These are phyloP conservation scores for Penicillium crustosum DNA, from an alignment of 2,329 filamentous ascomycete species.

Conservation along the genomic window DNA sequence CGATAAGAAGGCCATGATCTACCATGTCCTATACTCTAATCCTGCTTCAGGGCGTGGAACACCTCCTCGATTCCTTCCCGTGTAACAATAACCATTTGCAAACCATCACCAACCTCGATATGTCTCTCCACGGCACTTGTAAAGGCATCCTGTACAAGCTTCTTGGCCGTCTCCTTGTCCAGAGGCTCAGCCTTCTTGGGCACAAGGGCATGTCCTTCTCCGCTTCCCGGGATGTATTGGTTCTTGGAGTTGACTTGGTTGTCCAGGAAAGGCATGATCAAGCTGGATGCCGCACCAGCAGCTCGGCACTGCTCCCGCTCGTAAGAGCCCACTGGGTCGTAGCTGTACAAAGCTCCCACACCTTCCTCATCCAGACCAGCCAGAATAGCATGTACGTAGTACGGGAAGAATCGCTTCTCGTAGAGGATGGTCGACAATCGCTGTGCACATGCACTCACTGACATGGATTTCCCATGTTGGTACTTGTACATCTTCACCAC, in stretches of 20 bases:
- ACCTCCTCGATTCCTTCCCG: constrained; percentile 84
- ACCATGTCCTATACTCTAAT: constrained; percentile 54
- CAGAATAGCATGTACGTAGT: constrained; percentile 94
- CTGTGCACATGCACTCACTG: constrained; percentile 90
- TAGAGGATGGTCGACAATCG: constrained; percentile 94
- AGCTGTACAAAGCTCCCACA: constrained; percentile 90
- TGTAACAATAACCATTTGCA: constrained; percentile 95
- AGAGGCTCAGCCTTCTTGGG: constrained; percentile 62
- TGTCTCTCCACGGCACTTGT: constrained; percentile 97
- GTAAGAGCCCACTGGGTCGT: constrained; percentile 97
- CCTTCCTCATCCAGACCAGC: constrained; percentile 93
- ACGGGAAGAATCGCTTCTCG: constrained; percentile 97
- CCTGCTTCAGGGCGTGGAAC: constrained; percentile 81
- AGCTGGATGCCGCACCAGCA: constrained; percentile 82
- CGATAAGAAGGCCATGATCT: constrained; percentile 13
- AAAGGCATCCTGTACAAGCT: constrained; percentile 93
- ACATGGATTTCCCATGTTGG: constrained; percentile 96
- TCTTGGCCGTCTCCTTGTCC: constrained; percentile 71
- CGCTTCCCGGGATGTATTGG: constrained; percentile 86
- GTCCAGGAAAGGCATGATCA: constrained; percentile 99
- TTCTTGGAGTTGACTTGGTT: constrained; percentile 99
- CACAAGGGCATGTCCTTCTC: constrained; percentile 75
- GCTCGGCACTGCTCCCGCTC: constrained; percentile 95
- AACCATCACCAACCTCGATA: constrained; percentile 94
- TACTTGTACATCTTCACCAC: constrained; percentile 99